A percentile compares a stretch with the other conserved stretches of the same genome.
phyloP scores from a whole-genome alignment of 305 asterid species.

The Fraxinus albicans region DNA sequence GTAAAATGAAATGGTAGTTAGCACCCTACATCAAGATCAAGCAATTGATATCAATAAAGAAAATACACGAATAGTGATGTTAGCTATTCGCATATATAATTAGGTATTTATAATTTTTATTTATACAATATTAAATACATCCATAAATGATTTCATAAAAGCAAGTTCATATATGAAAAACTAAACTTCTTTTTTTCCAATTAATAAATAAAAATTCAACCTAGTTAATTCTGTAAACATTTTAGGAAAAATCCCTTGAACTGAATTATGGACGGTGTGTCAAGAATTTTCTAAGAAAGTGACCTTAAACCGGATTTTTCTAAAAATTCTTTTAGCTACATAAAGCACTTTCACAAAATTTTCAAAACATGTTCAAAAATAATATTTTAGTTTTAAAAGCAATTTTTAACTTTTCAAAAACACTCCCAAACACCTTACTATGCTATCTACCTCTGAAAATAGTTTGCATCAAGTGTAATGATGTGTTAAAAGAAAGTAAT shows the following conservation, averaged over 20 bases:
- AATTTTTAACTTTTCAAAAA: too few species aligned
- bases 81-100: background rate
- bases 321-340: too few species aligned
- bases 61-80: background rate
- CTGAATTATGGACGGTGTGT: background rate
- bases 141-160: too few species aligned
- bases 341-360: too few species aligned
- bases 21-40: background rate
- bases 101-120: background rate
- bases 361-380: too few species aligned
- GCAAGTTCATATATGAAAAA: background rate
- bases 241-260: background rate
- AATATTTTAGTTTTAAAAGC: too few species aligned
- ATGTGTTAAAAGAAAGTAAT: conserved; percentile 23
- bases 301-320: too few species aligned
- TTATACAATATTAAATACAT: background rate
- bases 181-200: background rate
- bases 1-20: background rate
- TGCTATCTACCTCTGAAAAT: background rate
- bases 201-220: background rate
- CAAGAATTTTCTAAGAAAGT: too few species aligned
- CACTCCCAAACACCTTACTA: background rate
- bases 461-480: background rate
- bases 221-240: background rate
- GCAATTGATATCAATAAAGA: background rate